Evolutionary conservation across 2,329 filamentous ascomycete genomes (phyloP).

Genomic region (Cercospora janseana): DNA sequence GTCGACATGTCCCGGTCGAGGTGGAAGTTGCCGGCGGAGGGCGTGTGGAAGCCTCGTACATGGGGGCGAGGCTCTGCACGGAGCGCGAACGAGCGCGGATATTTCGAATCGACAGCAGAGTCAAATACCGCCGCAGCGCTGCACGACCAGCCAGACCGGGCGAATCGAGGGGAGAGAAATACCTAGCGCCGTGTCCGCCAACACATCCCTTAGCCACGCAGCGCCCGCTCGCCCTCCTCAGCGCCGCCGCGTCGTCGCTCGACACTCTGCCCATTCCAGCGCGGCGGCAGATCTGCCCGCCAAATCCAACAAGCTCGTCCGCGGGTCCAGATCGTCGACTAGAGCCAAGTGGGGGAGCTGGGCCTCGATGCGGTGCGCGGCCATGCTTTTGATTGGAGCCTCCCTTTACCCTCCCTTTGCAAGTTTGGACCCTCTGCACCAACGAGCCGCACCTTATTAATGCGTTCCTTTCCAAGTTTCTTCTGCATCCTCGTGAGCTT

Average conservation of each 20-base stretch:
- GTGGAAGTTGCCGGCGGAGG: constrained; percentile 27
- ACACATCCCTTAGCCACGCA: too few relatives aligned
- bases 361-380: neutral
- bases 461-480: neutral
- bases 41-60: constrained; percentile 5
- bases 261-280: constrained; percentile 1
- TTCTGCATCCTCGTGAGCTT: neutral
- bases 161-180: too few relatives aligned
- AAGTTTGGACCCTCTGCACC: too few relatives aligned
- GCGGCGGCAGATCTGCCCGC: constrained; percentile 10
- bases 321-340: constrained; percentile 6
- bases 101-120: neutral
- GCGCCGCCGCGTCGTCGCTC: constrained; percentile 6
- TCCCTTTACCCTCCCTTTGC: neutral
- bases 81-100: neutral
- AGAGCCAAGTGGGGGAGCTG: neutral
- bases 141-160: neutral
- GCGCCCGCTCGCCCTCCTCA: neutral
- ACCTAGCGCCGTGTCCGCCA: too few relatives aligned
- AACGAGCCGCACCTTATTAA: constrained; percentile 4
- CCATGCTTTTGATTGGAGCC: neutral
- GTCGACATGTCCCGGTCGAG: constrained; percentile 19
- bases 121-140: neutral
- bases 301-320: neutral
- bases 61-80: neutral